Base-by-base conservation (phyloP, 768 basidiomycete genomes). In the Amanita brunnescens region DNA sequence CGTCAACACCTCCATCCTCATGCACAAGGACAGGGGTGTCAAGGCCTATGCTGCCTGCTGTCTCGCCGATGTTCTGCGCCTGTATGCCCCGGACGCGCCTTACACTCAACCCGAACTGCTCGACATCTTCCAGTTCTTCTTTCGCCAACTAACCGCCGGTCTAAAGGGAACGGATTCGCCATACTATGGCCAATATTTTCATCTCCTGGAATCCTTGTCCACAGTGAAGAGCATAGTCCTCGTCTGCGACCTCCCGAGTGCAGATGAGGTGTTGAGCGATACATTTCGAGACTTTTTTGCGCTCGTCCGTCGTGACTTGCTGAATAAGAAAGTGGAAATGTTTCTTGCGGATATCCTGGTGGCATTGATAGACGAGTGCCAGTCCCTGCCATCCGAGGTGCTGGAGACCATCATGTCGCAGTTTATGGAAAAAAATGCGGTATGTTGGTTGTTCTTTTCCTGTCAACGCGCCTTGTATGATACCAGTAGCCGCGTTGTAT, bases 101-200 rank as follows among this genome's bases (percentile, higher is more conserved):
- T 98, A 95, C 64, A 94, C 85, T 12, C 83, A 85, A 45, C 68
- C 76, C 43, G 90, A 97, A 64, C 80, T 98, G 32, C 77, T 89
- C 72, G 92, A 96, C 66, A 94, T 98, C 63, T 99, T 99, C 68
- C 83, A 92, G 59, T 98, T 99, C 75, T 91, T 98, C 77, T 83
- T 92, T 63, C 74, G 81, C 32, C 95, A 96, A 64, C 82, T 99
- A 51, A 70, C 76, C 2, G 74, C 73, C 1, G 85, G 84, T 1
- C 80, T 92, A 60, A 85, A 84, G 56, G 80, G 83, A 34, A 70
- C 82, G 0, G 89, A 94, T 51, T 76, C 85, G 0, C 79, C 90
- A 0, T 95, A 93, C 61, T 95, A 91, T 64, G 81, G 84, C 51
- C 86, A 97, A 66, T 98, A 96, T 67, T 95, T 85, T 59, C 91